Conservation (phyloP, 2,329 filamentous ascomycete species). For the Phyllosticta citrichinensis region DNA sequence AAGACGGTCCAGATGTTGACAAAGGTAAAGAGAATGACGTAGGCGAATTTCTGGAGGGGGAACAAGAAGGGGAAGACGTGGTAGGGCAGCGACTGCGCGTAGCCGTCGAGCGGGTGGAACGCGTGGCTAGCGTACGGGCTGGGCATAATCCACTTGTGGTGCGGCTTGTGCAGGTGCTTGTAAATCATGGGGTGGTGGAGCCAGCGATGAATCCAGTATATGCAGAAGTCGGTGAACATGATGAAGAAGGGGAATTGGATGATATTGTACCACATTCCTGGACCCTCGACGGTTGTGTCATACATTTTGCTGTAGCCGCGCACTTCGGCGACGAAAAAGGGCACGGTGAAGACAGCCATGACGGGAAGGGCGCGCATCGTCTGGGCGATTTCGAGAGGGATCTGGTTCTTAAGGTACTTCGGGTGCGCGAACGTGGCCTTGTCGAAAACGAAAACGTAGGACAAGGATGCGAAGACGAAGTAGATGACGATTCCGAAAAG, state of each 20-base stretch:
- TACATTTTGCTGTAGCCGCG: constrained; percentile 82
- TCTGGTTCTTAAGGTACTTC: constrained; percentile 91
- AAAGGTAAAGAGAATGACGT: constrained; percentile 76
- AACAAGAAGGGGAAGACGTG: constrained; percentile 90
- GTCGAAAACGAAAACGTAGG: constrained; percentile 85
- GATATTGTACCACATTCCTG: constrained; percentile 67
- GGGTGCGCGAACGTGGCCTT: constrained; percentile 82
- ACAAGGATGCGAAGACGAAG: constrained; percentile 72
- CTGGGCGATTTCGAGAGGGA: constrained; percentile 75
- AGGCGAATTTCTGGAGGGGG: constrained; percentile 83
- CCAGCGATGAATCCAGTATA: constrained; percentile 86
- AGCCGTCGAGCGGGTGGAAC: constrained; percentile 91
- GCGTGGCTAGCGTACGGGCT: constrained; percentile 87
- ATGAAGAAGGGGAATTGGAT: constrained; percentile 83
- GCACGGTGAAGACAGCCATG: constrained; percentile 73
- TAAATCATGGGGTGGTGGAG: constrained; percentile 75
- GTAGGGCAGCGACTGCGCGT: constrained; percentile 79
- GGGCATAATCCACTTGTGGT: constrained; percentile 99
- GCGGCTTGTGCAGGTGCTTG: constrained; percentile 87
- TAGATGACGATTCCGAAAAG: constrained; percentile 77
- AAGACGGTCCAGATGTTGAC: constrained; percentile 97
- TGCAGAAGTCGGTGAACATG: constrained; percentile 76
- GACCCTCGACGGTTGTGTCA: constrained; percentile 64
- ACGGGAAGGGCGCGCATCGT: constrained; percentile 65
- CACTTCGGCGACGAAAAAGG: constrained; percentile 74